These are phyloP conservation scores for Apiospora aurea DNA, from an alignment of 2,329 filamentous ascomycete genomes.

Conservation along the genomic window DNA sequence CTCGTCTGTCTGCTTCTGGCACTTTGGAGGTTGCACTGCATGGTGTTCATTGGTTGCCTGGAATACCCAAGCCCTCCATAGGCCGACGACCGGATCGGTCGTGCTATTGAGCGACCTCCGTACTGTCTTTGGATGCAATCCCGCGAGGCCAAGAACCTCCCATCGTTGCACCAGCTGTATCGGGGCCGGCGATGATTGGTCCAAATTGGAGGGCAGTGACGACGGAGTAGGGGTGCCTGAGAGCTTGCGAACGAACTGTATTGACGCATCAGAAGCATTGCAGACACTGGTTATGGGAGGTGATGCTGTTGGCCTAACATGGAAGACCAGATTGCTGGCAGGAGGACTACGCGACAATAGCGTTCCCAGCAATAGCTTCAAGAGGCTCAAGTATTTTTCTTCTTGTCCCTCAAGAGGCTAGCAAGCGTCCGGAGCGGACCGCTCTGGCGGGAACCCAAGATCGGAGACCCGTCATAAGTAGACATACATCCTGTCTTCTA, in stretches of 20 bases:
- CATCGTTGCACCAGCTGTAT: neutral
- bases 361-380: constrained; percentile 51
- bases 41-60: neutral
- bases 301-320: neutral
- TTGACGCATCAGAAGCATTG: neutral
- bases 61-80: neutral
- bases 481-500: neutral
- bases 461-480: constrained; percentile 63
- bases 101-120: neutral
- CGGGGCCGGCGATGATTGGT: neutral
- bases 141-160: neutral
- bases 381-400: constrained; percentile 60
- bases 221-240: neutral
- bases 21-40: neutral
- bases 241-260: neutral
- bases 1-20: neutral
- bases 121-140: neutral
- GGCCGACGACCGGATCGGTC: neutral
- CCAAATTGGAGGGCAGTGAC: neutral
- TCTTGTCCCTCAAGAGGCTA: constrained; percentile 67
- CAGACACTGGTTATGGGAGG: neutral
- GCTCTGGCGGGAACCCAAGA: constrained; percentile 80
- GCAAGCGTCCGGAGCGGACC: constrained; percentile 76
- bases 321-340: neutral
- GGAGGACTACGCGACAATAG: neutral